A percentile compares a stretch with the other conserved stretches of the same genome.
Evolutionary conservation across 2,329 filamentous ascomycete species (phyloP).

Genomic region (Apiospora sp.): DNA sequence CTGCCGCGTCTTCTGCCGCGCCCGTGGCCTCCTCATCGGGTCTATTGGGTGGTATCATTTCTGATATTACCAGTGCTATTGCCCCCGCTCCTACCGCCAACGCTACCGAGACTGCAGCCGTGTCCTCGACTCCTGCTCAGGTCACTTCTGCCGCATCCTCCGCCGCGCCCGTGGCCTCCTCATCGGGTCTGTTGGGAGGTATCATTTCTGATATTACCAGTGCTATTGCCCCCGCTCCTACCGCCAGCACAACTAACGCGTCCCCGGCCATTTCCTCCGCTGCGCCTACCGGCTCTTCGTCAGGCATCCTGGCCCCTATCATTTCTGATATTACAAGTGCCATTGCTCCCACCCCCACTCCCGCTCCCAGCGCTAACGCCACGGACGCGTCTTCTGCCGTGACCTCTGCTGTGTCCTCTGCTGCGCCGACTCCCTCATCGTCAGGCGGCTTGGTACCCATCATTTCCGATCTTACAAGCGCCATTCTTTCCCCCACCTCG

Average conservation of each 20-base stretch:
- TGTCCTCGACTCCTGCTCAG: not conserved
- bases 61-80: slow-evolving; percentile 24
- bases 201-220: slow-evolving; percentile 26
- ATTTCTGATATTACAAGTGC: slow-evolving; percentile 26
- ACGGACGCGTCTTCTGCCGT: not conserved
- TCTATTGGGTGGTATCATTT: slow-evolving; percentile 20
- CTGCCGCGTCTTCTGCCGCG: not conserved
- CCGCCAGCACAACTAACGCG: slow-evolving; percentile 7
- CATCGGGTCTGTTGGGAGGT: not conserved
- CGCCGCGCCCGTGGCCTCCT: not conserved
- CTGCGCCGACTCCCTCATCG: not conserved
- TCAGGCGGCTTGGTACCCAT: slow-evolving; percentile 7
- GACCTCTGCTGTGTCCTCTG: not conserved
- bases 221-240: slow-evolving; percentile 6
- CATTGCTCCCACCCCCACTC: slow-evolving; percentile 1
- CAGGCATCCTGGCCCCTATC: slow-evolving; percentile 6
- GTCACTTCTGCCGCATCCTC: not conserved
- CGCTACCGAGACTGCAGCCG: not conserved
- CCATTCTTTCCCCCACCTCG: slow-evolving; percentile 20
- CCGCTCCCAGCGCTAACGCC: not conserved
- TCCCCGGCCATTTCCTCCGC: not conserved
- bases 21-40: not conserved
- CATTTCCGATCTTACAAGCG: slow-evolving; percentile 26
- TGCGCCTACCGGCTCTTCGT: not conserved
- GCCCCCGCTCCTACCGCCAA: slow-evolving; percentile 13